Base-by-base conservation (phyloP, 495 filamentous ascomycete genomes). In the Xeromyces bisporus region DNA sequence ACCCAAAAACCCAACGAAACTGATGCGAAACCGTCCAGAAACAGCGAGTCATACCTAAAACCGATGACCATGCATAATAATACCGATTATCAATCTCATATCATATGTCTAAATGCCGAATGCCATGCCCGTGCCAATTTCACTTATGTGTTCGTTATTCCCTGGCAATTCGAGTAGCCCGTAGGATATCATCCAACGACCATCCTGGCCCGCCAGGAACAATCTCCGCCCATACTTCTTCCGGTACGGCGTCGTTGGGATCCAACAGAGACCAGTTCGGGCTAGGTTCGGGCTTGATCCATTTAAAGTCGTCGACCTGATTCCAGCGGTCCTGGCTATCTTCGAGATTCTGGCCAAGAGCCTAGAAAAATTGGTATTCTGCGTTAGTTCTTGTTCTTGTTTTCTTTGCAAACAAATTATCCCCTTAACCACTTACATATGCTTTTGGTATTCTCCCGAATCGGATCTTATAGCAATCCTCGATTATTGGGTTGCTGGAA, bases 221-320 rank as follows among this genome's bases (percentile, higher is more conserved):
- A 14, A 73, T 64, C 33, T 71, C 69, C 39, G 60, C 67, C 84
- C 85, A 92, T 1, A 77, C 63, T 12, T 67, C 62, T 12, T 73
- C 69, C 3, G 53, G 35, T 6, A 87, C 60, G 7, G 73, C 66
- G 21, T 78, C 59, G 12, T 60, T 62, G 26, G 65, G 64, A 10
- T 65, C 56, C 24, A 94, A 35, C 7, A 86, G 45, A 27, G 62
- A 69, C 84, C 87, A 97, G 48, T 97, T 85, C 1, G 89, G 89
- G 41, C 81, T 93, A 11, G 70, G 73, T 28, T 78, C 80, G 7
- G 67, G 59, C 51, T 84, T 91, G 37, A 93, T 66, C 91, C 91
- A 96, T 52, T 92, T 89, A 62, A 97, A 97, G 43, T 97, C 89
- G 44, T 94, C 81, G 9, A 97, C 76, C 44, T 91, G 71, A 42